Evolutionary conservation across 2,329 filamentous ascomycete species (phyloP).

Genomic region (Aspergillus unguis): DNA sequence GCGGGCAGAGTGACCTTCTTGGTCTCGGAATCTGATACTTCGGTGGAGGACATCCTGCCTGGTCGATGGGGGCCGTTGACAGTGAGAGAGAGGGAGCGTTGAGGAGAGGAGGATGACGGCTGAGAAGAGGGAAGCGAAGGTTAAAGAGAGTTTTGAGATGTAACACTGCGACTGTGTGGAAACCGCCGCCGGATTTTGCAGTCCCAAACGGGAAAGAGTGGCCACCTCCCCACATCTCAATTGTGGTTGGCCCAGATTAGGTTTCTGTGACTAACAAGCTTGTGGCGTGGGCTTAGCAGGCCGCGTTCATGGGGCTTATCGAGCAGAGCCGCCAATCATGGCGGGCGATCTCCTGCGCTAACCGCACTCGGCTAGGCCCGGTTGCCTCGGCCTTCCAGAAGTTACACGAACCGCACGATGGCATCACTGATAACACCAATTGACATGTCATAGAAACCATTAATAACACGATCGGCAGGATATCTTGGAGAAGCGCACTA

Average conservation of each 20-base stretch:
- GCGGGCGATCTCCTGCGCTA: neutral
- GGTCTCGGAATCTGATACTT: conserved; percentile 15
- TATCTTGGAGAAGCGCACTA: neutral
- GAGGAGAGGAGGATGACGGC: neutral
- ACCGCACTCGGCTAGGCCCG: neutral
- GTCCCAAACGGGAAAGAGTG: conserved; percentile 4
- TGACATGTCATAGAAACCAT: neutral
- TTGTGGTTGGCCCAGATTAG: neutral
- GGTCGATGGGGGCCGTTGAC: neutral
- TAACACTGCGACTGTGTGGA: conserved; percentile 4
- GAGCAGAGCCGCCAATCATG: neutral
- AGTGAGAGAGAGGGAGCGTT: neutral
- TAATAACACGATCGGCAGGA: neutral
- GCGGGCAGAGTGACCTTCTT: conserved; percentile 11
- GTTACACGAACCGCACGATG: neutral
- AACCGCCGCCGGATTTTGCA: conserved; percentile 6
- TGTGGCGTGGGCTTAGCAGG: conserved; percentile 7
- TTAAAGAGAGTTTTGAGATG: neutral
- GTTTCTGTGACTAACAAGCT: conserved; percentile 15
- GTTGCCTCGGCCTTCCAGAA: neutral
- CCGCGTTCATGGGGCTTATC: conserved; percentile 2
- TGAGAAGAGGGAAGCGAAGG: neutral
- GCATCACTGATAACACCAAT: neutral
- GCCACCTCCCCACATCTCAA: neutral
- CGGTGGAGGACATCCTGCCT: conserved; percentile 11